phyloP scores from a whole-genome alignment of 2,329 filamentous ascomycete genomes.

The Aspergillus sp. region DNA sequence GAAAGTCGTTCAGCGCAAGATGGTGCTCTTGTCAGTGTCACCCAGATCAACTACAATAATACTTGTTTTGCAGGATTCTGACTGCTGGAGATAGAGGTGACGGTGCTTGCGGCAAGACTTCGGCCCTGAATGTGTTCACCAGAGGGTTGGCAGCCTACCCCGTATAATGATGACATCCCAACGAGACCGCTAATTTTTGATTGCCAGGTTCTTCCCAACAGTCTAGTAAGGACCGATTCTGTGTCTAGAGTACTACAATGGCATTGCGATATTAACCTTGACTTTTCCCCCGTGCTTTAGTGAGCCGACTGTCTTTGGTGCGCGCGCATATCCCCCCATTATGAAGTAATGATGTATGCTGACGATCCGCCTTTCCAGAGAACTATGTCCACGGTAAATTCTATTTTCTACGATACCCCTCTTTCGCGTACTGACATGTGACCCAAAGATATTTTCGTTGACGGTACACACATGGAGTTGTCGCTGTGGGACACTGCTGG shows the following conservation, averaged over 20 bases:
- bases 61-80: slow-evolving; percentile 10
- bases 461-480: slow-evolving; percentile 92
- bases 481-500: slow-evolving; percentile 98
- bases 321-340: slow-evolving; percentile 16
- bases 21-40: slow-evolving; percentile 71
- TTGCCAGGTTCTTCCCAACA: slow-evolving; percentile 81
- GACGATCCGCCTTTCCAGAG: slow-evolving; percentile 49
- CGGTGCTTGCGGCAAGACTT: slow-evolving; percentile 96
- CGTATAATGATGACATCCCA: too few relatives aligned
- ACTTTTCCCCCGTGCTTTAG: slow-evolving; percentile 29
- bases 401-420: background rate
- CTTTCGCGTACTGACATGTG: slow-evolving; percentile 13
- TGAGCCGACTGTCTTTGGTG: slow-evolving; percentile 88
- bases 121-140: slow-evolving; percentile 95
- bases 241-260: background rate
- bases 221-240: slow-evolving; percentile 65
- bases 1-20: slow-evolving; percentile 91
- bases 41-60: background rate
- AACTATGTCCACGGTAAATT: slow-evolving; percentile 92
- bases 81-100: slow-evolving; percentile 62
- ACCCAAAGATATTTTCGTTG: slow-evolving; percentile 85
- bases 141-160: slow-evolving; percentile 61
- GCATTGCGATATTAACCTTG: slow-evolving; percentile 15
- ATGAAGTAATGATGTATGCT: slow-evolving; percentile 9
- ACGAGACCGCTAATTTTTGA: slow-evolving; percentile 12